Evolutionary conservation across 176 grass and related monocot genomes (phyloP), one percentile per base, ranked within the genome.

Genomic region (Thalia dealbata): DNA sequence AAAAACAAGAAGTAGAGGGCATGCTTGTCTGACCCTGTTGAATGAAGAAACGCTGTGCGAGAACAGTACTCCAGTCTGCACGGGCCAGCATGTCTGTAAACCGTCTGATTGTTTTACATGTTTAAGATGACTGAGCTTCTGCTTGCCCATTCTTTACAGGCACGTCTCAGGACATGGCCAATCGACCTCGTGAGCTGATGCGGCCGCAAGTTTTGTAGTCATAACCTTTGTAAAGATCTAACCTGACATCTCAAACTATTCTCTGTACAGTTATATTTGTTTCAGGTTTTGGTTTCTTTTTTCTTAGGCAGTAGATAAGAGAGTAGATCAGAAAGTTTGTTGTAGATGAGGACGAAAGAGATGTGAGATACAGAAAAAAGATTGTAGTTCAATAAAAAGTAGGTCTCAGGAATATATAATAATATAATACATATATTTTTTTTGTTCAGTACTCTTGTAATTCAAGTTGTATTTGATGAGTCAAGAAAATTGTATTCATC

Each of bases 151-250:
- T 71, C 15, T 67, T 66, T 38, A 50, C 54, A 59, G 9, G 45
- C 23, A 79, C 48, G 59, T 67, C 24, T 75, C 71, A 23, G 42
- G n/a, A 52, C 43, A 23, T 43, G 7, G 79, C 19, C 77, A 82
- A 82, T 73, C 82, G 45, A 11, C 54, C 45, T 73, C 73, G 18
- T 6, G 14, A n/a, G 67, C 45, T 35, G 21, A 75, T 76, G 55
- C 26, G 60, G 51, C 69, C 66, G 56, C 65, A 38, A 68, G 21
- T 28, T 23, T 67, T 48, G 3, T 12, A 61, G 7, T 70, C 65
- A 50, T 81, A 74, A 51, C 28, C 68, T 78, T 59, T 83, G 80
- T 91, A 88, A 60, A 91, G 80, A 88, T 74, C 89, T 91, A 82
- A 66, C 77, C 64, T 78, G 9, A 75, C 44, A 76, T 19, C 50